A percentile compares a stretch with the other conserved stretches of the same genome.
Evolutionary conservation across 768 basidiomycete genomes (phyloP).

Genomic region (Lentinula guzmanii): DNA sequence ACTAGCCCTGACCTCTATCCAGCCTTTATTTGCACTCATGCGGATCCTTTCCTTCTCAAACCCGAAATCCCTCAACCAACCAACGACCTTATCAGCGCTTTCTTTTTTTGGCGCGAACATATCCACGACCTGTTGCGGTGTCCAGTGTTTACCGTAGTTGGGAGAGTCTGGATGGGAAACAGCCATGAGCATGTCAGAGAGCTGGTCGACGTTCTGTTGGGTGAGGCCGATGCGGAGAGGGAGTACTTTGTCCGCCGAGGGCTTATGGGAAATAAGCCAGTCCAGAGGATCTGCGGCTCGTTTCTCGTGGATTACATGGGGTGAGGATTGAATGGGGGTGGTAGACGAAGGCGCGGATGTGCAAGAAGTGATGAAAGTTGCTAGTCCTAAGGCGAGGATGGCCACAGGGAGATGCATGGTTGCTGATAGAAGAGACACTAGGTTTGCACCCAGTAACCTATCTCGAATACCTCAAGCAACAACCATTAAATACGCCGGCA

Average conservation of each 20-base stretch:
- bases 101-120: constrained; percentile 34
- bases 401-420: not conserved
- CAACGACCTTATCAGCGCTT: constrained; percentile 28
- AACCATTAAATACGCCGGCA: not conserved
- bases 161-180: constrained; percentile 38
- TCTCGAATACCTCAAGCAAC: not conserved
- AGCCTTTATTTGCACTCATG: constrained; percentile 25
- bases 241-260: constrained; percentile 23
- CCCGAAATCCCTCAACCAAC: constrained; percentile 33
- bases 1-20: constrained; percentile 34
- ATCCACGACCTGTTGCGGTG: constrained; percentile 29
- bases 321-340: not conserved
- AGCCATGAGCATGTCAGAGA: constrained; percentile 35
- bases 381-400: not conserved
- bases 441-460: not conserved
- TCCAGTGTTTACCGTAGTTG: constrained; percentile 42
- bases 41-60: constrained; percentile 26
- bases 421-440: not conserved
- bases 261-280: constrained; percentile 25
- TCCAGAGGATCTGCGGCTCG: constrained; percentile 24
- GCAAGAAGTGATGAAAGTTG: not conserved
- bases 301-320: constrained; percentile 30
- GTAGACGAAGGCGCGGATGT: not conserved
- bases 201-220: constrained; percentile 32
- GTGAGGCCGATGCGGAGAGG: constrained; percentile 41